Evolutionary conservation across 2,329 filamentous ascomycete genomes (phyloP).

Genomic region (Tolypocladium endophyticum): DNA sequence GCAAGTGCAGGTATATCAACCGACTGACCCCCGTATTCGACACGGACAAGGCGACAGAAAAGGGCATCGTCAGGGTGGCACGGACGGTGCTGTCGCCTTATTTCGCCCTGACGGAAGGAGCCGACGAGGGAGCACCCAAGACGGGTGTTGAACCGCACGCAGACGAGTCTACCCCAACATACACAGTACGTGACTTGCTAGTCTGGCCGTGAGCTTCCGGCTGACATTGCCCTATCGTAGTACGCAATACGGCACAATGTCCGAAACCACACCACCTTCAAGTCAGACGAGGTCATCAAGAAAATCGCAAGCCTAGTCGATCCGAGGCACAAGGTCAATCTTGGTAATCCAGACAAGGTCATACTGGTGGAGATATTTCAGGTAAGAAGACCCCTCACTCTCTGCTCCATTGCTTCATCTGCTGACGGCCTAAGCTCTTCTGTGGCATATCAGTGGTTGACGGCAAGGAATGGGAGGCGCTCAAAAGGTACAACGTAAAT

Average conservation of each 20-base stretch:
- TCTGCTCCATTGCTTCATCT: neutral
- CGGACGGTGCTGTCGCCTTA: slow-evolving; percentile 49
- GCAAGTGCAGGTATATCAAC: slow-evolving; percentile 49
- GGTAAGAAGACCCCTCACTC: slow-evolving; percentile 32
- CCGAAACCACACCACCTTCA: slow-evolving; percentile 60
- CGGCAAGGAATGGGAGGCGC: slow-evolving; percentile 54
- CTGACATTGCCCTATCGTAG: slow-evolving; percentile 27
- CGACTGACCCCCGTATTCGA: slow-evolving; percentile 40
- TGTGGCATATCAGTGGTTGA: slow-evolving; percentile 73
- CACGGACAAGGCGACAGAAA: slow-evolving; percentile 56
- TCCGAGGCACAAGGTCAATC: slow-evolving; percentile 61
- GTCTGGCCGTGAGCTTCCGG: neutral
- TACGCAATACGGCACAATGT: slow-evolving; percentile 78
- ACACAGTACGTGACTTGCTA: slow-evolving; percentile 29
- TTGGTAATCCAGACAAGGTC: slow-evolving; percentile 67
- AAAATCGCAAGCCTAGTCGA: slow-evolving; percentile 57
- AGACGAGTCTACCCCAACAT: slow-evolving; percentile 11
- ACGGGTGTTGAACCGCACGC: slow-evolving; percentile 3
- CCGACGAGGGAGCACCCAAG: slow-evolving; percentile 6
- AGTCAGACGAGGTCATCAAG: slow-evolving; percentile 59
- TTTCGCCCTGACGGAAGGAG: slow-evolving; percentile 39
- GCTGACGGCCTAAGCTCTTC: slow-evolving; percentile 43
- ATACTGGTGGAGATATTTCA: slow-evolving; percentile 74
- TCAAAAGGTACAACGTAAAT: slow-evolving; percentile 70
- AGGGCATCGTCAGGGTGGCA: slow-evolving; percentile 56